Base-by-base conservation (phyloP, 2,329 filamentous ascomycete genomes). In the Furcasterigmium furcatum region DNA sequence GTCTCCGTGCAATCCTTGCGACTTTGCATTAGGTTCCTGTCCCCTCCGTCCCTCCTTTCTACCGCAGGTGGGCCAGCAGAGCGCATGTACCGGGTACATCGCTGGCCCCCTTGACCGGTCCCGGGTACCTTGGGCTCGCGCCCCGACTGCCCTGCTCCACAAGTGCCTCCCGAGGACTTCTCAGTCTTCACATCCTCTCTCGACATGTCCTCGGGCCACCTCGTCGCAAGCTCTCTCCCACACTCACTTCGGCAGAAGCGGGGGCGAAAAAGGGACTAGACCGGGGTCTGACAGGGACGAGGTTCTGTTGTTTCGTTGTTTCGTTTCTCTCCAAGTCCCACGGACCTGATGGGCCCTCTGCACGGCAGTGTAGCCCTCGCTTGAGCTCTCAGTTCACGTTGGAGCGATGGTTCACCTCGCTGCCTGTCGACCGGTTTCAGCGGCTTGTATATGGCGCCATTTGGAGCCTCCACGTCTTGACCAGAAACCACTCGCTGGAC, bases 11-110 rank as follows among this genome's bases (percentile, higher is more conserved):
- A 44, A 52, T 52, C 50, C 50, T 46, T 52, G 50, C 48, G 34
- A 46, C 46, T 48, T 43, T 46, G 34, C 34, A 19, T 36, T 19
- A 36, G 34, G 34, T 36, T 19, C 34, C 34, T 36, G n/a, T 36
- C 46, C 48, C 48, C 51, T 52, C 58, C 59, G 58, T 62, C 58
- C 58, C 59, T 62, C 61, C 59, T 58, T 36, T 36, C 34, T 36
- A 16, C 34, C n/a, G 34, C 18, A 19, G n/a, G 34, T 36, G 34
- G 34, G n/a, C 34, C n/a, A 18, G 34, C n/a, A 8, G n/a, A 16
- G 18, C n/a, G 7, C 6, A 18, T 19, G 34, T 36, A 36, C 34
- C 34, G n/a, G 34, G 34, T 36, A 36, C 34, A 18, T 36, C 34
- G 34, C 27, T 32, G 20, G 40, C 40, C 29, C 40, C 40, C 21